phyloP scores from a whole-genome alignment of 1,139 yeast species.

The Suhomyces choctaworum region DNA sequence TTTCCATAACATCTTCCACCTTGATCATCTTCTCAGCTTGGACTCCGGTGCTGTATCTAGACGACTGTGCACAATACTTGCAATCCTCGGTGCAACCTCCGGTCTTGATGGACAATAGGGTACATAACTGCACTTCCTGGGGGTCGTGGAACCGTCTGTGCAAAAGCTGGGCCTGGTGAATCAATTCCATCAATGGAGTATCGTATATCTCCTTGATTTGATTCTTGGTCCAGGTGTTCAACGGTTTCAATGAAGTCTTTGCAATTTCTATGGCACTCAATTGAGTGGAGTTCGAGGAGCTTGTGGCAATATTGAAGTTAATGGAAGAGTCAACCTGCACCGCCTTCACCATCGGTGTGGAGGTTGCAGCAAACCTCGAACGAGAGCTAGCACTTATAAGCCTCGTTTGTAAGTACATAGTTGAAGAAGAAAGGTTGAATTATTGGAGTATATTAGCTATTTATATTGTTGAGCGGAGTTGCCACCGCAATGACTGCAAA shows the following conservation, averaged over 20 bases:
- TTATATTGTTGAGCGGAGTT: no score
- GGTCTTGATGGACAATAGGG: conserved; percentile 69
- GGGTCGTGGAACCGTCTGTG: conserved; percentile 72
- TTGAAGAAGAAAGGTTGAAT: no score
- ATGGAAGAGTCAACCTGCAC: conserved; percentile 12
- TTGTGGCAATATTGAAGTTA: conserved; percentile 14
- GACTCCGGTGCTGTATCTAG: conserved; percentile 66
- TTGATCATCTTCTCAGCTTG: conserved; percentile 65
- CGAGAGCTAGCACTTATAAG: no score
- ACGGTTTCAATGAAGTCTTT: conserved; percentile 29
- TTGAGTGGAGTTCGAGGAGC: neutral
- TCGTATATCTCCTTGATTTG: conserved; percentile 61
- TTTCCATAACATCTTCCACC: conserved; percentile 60
- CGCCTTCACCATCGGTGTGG: no score
- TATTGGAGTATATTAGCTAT: no score
- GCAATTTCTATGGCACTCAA: conserved; percentile 18
- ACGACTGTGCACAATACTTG: conserved; percentile 77
- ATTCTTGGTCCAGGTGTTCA: conserved; percentile 58
- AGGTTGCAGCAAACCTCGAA: no score
- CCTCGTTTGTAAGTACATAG: no score
- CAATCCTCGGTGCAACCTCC: conserved; percentile 87
- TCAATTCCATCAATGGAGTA: conserved; percentile 65
- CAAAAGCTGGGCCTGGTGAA: conserved; percentile 61
- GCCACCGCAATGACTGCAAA: conserved; percentile 2
- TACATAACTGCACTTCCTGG: conserved; percentile 69